Evolutionary conservation across 768 basidiomycete species (phyloP).

Genomic region (Agaricus blazei): DNA sequence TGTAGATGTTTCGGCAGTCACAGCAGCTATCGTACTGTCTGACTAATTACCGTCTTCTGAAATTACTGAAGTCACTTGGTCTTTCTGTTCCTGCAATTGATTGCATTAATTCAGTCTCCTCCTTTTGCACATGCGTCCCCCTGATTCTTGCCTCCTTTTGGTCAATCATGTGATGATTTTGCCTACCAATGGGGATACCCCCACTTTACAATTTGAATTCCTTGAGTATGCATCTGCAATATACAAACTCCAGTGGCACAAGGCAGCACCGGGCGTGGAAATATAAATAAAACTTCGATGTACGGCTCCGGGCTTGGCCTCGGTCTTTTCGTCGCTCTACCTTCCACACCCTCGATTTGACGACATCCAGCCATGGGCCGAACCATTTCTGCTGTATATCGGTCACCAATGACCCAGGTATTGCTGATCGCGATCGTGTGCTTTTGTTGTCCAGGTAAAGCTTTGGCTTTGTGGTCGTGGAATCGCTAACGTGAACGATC

Average conservation of each 20-base stretch:
- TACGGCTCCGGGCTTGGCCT: background rate
- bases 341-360: background rate
- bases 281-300: background rate
- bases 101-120: no score
- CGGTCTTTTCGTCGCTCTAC: background rate
- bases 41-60: no score
- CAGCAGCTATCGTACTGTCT: no score
- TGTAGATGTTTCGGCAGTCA: no score
- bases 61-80: no score
- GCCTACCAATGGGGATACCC: background rate
- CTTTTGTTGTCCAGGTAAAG: slow-evolving; percentile 23
- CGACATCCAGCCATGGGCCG: background rate
- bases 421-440: slow-evolving; percentile 22
- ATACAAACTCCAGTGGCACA: background rate
- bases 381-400: slow-evolving; percentile 15
- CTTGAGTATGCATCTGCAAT: background rate
- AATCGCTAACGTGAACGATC: background rate
- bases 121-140: no score
- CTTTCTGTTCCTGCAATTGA: no score
- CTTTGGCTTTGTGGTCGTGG: background rate
- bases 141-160: no score
- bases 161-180: no score
- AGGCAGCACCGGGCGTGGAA: background rate
- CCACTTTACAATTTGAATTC: background rate
- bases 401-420: slow-evolving; percentile 22